Evolutionary conservation across 2,329 filamentous ascomycete genomes (phyloP).

Genomic region (Cytospora piceae): DNA sequence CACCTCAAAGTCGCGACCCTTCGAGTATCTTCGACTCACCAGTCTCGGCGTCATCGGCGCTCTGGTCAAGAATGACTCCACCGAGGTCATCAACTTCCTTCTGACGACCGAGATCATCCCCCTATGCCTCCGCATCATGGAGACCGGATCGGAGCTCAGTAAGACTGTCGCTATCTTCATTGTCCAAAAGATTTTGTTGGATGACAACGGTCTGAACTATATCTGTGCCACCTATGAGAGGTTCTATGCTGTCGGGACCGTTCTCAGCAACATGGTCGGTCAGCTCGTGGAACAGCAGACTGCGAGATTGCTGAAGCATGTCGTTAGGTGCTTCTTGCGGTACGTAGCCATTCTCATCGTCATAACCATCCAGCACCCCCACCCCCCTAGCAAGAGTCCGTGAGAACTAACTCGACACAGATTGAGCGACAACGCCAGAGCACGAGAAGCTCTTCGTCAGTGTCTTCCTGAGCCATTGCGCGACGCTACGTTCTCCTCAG

Average conservation of each 20-base stretch:
- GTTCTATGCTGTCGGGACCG: slow-evolving; percentile 97
- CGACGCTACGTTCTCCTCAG: slow-evolving; percentile 94
- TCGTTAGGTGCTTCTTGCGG: slow-evolving; percentile 95
- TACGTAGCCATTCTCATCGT: slow-evolving; percentile 48
- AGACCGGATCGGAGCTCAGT: slow-evolving; percentile 95
- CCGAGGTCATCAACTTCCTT: slow-evolving; percentile 98
- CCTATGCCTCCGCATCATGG: slow-evolving; percentile 97
- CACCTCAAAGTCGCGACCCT: slow-evolving; percentile 95
- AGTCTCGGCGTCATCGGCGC: slow-evolving; percentile 96
- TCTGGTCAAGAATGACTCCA: slow-evolving; percentile 97
- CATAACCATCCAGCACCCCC: not conserved
- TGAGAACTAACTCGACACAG: slow-evolving; percentile 48
- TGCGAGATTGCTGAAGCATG: slow-evolving; percentile 92
- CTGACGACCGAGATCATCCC: slow-evolving; percentile 98
- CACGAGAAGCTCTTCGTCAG: slow-evolving; percentile 90
- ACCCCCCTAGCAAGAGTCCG: no score
- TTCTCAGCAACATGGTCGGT: slow-evolving; percentile 97
- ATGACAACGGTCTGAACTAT: slow-evolving; percentile 95
- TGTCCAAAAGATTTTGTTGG: slow-evolving; percentile 96
- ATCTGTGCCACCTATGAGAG: slow-evolving; percentile 98
- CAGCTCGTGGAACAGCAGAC: slow-evolving; percentile 98
- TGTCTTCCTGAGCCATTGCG: slow-evolving; percentile 98
- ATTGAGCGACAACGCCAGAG: slow-evolving; percentile 92
- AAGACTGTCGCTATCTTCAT: slow-evolving; percentile 99
- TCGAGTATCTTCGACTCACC: slow-evolving; percentile 95